phyloP scores from a whole-genome alignment of 164 flowering plant genomes.

The Saururus chinensis region DNA sequence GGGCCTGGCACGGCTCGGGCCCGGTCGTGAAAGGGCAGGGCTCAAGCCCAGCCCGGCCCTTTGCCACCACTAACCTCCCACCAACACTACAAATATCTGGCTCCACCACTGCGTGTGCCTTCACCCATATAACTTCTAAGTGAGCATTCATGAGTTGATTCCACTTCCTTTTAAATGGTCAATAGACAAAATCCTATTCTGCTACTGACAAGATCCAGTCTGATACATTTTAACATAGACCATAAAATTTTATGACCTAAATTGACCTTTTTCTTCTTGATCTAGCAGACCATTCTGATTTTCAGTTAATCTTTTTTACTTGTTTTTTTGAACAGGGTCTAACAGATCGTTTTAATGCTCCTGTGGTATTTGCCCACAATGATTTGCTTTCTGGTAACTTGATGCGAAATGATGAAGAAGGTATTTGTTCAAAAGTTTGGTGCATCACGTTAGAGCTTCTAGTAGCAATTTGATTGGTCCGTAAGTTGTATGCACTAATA shows the following conservation, averaged over 20 bases:
- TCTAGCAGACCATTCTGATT: no score
- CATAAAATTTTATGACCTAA: no score
- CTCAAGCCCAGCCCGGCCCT: no score
- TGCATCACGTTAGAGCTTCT: not conserved
- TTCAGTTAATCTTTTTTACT: no score
- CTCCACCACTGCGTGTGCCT: not conserved
- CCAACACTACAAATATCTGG: not conserved
- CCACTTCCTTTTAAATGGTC: not conserved
- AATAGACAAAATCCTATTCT: not conserved
- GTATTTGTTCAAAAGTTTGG: constrained; percentile 18
- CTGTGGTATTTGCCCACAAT: constrained; percentile 88
- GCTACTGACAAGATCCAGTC: not conserved
- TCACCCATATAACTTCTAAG: not conserved
- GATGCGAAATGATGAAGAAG: constrained; percentile 85
- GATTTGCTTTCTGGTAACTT: constrained; percentile 92
- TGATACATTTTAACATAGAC: not conserved
- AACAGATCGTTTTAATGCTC: constrained; percentile 58
- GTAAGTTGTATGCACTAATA: not conserved
- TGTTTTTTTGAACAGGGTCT: constrained; percentile 48
- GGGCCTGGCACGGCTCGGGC: no score
- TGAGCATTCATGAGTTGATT: not conserved
- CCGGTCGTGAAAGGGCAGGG: no score
- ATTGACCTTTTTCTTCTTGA: no score
- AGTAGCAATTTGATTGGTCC: not conserved
- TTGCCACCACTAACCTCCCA: no score